Evolutionary conservation across 805 yeast species (phyloP), one percentile per base, ranked within the genome.

Genomic region (Kregervanrija delftensis): DNA sequence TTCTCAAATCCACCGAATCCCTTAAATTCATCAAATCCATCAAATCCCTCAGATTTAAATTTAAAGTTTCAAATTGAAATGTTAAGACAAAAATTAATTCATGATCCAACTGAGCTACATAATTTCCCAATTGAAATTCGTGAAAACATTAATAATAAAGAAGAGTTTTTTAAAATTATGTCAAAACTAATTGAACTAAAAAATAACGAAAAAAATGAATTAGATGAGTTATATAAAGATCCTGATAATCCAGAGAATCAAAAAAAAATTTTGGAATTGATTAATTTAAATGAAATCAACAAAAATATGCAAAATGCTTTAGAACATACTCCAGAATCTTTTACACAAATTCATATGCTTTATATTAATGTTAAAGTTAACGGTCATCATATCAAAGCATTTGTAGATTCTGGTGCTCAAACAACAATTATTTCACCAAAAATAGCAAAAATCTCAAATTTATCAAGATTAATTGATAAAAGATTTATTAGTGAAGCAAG

Each of bases 381-480:
- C 56, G 91, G 93, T 1, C 71, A 73, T 39, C 80, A 82, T 16
- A 83, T 89, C 3, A 86, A 86, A 60, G 98, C 98, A 0, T 88
- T 93, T 68, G 95, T 93, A 5, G 99, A 93, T 61, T 80, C 97
- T 0, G 99, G 99, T 2, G 98, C 99, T 0, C 96, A 89, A 62
- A 70, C 79, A 30, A 89, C 99, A 0, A 82, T 93, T 35, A 78
- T 93, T 57, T 80, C 89, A 31, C 85, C 95, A 1, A 67, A 70
- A 36, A 69, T 90, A 50, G 96, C 96, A 0, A 85, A 83, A 49
- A 67, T 70, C 40, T 77, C 90, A 47, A 85, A 85, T 2, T 66
- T 93, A 22, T 65, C 79, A 22, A 78, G 83, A 51, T 66, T 89
- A 45, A 79, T 93, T 5, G 99, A 93, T 60, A 79, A 67, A 48